phyloP scores from a whole-genome alignment of 192 early-diverging fungal genomes.

The Dissophora ornata region DNA sequence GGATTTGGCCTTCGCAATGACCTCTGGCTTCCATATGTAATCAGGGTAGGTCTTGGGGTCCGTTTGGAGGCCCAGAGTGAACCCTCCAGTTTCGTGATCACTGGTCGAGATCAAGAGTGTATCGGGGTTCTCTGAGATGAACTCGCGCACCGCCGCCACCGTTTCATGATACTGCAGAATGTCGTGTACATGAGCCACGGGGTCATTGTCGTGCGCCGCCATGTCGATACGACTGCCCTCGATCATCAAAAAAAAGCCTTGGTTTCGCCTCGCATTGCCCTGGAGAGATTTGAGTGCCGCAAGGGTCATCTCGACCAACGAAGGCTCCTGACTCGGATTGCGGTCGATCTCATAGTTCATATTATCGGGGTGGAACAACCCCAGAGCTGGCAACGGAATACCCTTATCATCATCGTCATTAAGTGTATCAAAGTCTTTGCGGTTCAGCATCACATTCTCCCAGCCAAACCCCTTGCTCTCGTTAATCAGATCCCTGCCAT shows the following conservation, averaged over 20 bases:
- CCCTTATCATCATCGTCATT: slow-evolving; percentile 7
- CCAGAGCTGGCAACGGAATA: slow-evolving; percentile 74
- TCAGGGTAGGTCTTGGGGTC: slow-evolving; percentile 76
- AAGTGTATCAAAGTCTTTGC: slow-evolving; percentile 71
- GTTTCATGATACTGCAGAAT: slow-evolving; percentile 89
- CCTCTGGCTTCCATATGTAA: slow-evolving; percentile 86
- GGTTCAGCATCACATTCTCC: slow-evolving; percentile 61
- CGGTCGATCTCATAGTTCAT: slow-evolving; percentile 96
- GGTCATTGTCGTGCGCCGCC: slow-evolving; percentile 96
- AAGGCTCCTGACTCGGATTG: slow-evolving; percentile 71
- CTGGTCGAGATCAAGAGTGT: slow-evolving; percentile 90
- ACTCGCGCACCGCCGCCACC: slow-evolving; percentile 75
- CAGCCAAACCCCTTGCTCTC: slow-evolving; percentile 71
- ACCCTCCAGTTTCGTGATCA: slow-evolving; percentile 98
- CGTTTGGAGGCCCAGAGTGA: slow-evolving; percentile 83
- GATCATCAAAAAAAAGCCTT: slow-evolving; percentile 96
- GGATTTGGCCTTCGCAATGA: slow-evolving; percentile 71
- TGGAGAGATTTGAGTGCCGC: slow-evolving; percentile 84
- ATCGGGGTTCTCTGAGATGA: slow-evolving; percentile 81
- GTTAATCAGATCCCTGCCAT: slow-evolving; percentile 74
- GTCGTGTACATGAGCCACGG: slow-evolving; percentile 90
- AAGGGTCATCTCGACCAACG: slow-evolving; percentile 86
- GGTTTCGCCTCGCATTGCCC: slow-evolving; percentile 48
- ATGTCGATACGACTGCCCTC: slow-evolving; percentile 97
- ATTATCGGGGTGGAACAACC: slow-evolving; percentile 84